Percentiles rank a stretch among this genome's conserved stretches.
phyloP scores from a whole-genome alignment of 1,284 basidiomycete genomes.

The Cryptococcus sp. region DNA sequence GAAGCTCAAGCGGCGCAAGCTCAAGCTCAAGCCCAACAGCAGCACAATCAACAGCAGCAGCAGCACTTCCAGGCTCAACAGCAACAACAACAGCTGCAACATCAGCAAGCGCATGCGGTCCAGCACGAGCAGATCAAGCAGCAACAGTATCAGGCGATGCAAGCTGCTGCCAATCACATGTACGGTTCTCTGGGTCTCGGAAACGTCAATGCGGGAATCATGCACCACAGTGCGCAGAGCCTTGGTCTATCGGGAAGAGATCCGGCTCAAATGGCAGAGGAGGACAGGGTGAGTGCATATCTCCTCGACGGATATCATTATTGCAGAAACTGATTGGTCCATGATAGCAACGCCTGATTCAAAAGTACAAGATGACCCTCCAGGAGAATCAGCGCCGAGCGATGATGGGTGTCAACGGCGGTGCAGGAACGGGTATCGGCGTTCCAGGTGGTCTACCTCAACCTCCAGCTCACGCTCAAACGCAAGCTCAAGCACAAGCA shows the following conservation, averaged over 20 bases:
- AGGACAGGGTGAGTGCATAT: slow-evolving; percentile 36
- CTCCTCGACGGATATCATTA: not conserved
- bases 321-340: not conserved
- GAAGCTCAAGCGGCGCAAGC: slow-evolving; percentile 20
- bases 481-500: slow-evolving; percentile 18
- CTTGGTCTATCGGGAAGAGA: slow-evolving; percentile 39
- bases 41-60: slow-evolving; percentile 21
- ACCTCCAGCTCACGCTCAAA: slow-evolving; percentile 15
- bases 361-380: slow-evolving; percentile 30
- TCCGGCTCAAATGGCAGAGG: slow-evolving; percentile 32
- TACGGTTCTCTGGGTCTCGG: slow-evolving; percentile 37
- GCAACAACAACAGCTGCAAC: slow-evolving; percentile 14
- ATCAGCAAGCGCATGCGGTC: slow-evolving; percentile 9
- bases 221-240: slow-evolving; percentile 32
- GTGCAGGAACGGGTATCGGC: slow-evolving; percentile 7
- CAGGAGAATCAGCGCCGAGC: slow-evolving; percentile 31
- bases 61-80: slow-evolving; percentile 20
- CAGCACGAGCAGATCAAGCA: slow-evolving; percentile 28
- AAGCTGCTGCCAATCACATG: slow-evolving; percentile 30
- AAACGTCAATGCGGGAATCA: slow-evolving; percentile 35
- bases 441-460: not conserved
- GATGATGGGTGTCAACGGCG: slow-evolving; percentile 27
- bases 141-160: slow-evolving; percentile 25
- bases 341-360: slow-evolving; percentile 30
- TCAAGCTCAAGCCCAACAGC: slow-evolving; percentile 18